phyloP scores from a whole-genome alignment of 306 rosid species.

The Acmispon strigosus region DNA sequence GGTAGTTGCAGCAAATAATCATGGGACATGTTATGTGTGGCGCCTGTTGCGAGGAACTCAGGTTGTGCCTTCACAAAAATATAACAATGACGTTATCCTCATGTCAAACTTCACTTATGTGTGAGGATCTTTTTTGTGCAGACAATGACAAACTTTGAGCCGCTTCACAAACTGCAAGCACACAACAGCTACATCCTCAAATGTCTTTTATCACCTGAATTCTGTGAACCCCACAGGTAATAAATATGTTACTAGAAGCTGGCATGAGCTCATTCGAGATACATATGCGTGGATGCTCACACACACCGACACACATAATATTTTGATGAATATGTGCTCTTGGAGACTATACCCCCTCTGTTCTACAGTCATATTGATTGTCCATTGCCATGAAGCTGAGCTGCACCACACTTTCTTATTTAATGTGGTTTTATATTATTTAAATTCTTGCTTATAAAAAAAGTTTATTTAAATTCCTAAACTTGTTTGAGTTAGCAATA shows the following conservation, averaged over 20 bases:
- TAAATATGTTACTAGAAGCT: slow-evolving; percentile 12
- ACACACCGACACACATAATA: background rate
- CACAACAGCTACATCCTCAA: slow-evolving; percentile 92
- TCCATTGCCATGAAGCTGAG: background rate
- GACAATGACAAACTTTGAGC: slow-evolving; percentile 98
- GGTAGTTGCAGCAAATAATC: slow-evolving; percentile 99
- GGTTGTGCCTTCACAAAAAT: slow-evolving; percentile 43
- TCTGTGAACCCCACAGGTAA: slow-evolving; percentile 95
- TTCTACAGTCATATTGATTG: background rate
- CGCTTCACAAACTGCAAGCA: slow-evolving; percentile 98
- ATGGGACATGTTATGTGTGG: slow-evolving; percentile 98
- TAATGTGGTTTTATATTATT: background rate
- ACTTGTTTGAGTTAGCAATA: no score
- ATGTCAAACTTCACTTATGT: slow-evolving; percentile 16
- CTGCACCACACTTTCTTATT: background rate
- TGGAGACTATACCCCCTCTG: background rate
- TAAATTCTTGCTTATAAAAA: no score
- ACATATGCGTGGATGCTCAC: background rate
- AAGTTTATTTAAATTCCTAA: no score
- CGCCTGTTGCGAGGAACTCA: slow-evolving; percentile 89
- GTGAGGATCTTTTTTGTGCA: slow-evolving; percentile 33
- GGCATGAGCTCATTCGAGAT: background rate
- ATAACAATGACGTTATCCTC: background rate
- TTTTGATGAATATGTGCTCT: background rate
- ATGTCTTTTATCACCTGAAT: slow-evolving; percentile 94